Evolutionary conservation across 495 filamentous ascomycete species (phyloP).

Genomic region (Friedmanniomyces simplex): DNA sequence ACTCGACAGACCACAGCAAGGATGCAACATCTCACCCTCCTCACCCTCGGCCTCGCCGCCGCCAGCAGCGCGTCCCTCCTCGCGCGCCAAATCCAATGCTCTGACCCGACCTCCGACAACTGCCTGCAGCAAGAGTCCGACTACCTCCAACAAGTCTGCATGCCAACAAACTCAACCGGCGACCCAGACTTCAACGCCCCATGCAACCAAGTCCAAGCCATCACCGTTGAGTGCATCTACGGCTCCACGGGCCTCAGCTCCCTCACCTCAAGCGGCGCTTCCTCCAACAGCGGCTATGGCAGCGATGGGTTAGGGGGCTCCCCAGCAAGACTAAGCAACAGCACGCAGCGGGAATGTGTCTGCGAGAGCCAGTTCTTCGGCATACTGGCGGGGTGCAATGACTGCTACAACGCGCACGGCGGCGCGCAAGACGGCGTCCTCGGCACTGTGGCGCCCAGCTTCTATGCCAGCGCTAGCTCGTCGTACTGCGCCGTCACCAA

Average conservation of each 20-base stretch:
- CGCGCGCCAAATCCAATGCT: not conserved
- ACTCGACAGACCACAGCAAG: not conserved
- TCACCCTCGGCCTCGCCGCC: not conserved
- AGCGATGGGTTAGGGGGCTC: not conserved
- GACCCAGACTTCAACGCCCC: slow-evolving; percentile 8
- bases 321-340: not conserved
- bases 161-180: slow-evolving; percentile 3
- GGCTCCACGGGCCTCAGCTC: not conserved
- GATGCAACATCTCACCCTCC: slow-evolving; percentile 1
- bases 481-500: slow-evolving; percentile 14
- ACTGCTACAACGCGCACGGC: slow-evolving; percentile 12
- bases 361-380: slow-evolving; percentile 9
- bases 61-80: not conserved
- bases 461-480: not conserved
- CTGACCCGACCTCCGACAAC: not conserved
- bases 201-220: slow-evolving; percentile 2
- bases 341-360: slow-evolving; percentile 6
- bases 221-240: slow-evolving; percentile 4
- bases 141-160: slow-evolving; percentile 4
- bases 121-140: not conserved
- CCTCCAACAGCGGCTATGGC: not conserved
- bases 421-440: not conserved
- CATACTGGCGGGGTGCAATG: not conserved
- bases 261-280: not conserved
- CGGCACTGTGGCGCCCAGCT: not conserved